Conservation (phyloP, 805 yeast species). For the Candida sakaeoensis region DNA sequence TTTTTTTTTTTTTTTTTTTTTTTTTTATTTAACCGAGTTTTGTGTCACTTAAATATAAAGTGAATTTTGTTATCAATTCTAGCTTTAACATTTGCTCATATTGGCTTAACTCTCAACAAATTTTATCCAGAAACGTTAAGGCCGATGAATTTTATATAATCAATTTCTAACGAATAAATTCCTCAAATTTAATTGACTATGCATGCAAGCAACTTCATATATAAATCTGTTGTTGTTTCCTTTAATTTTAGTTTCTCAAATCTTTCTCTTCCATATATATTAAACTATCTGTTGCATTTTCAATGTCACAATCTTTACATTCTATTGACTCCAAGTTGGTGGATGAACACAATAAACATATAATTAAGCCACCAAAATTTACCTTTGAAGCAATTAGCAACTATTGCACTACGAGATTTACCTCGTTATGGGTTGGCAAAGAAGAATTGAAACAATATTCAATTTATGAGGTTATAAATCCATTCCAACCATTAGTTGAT, state of each 20-base stretch:
- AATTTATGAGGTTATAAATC: constrained; percentile 42
- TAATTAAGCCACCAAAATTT: constrained; percentile 23
- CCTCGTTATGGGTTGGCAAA: constrained; percentile 46
- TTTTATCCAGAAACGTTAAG: no score
- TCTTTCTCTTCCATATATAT: background rate
- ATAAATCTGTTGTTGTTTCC: background rate
- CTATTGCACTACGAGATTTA: constrained; percentile 44
- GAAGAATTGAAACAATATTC: constrained; percentile 33
- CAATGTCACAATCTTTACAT: constrained; percentile 7
- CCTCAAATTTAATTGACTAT: no score
- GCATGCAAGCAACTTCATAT: no score
- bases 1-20: no score
- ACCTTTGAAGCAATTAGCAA: constrained; percentile 11
- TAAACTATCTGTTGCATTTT: background rate
- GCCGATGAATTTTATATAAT: no score
- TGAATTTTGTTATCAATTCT: no score
- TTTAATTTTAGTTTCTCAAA: background rate
- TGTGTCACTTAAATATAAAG: no score
- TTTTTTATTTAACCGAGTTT: no score
- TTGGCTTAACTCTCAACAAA: no score
- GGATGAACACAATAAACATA: constrained; percentile 19
- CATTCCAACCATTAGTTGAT: constrained; percentile 37
- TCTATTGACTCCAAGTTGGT: constrained; percentile 12
- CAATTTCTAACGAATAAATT: no score
- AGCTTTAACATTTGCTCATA: no score